Base-by-base conservation (phyloP, 164 flowering plant species). In the Berberis thunbergii region DNA sequence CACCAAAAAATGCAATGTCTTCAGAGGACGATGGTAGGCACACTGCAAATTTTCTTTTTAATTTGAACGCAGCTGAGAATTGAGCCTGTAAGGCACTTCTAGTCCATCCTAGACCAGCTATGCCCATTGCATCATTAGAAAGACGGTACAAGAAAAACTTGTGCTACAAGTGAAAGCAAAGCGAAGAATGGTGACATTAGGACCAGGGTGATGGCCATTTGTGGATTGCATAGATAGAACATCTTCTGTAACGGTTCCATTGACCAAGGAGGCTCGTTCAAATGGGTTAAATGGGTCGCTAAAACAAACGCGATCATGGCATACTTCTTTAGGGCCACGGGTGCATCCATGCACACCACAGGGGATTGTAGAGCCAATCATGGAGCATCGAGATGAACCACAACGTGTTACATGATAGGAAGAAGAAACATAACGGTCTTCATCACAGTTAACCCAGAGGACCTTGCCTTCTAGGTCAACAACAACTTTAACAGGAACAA, bases 251-350 rank as follows among this genome's bases (percentile, higher is more conserved):
- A 78, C 42, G 0, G 26, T 26, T 39, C 74, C 76, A 6, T 74
- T 78, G 26, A 43, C 9, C 0, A 74, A 64, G 64, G 67, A 70
- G 3, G 65, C 62, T 7, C 64, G 42, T 11, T 50, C 69, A 9
- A 78, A 50, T 2, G 77, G 50, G 64, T 78, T 78, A 4, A 43
- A 66, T 0, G 70, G 69, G 3, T 40, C n/a, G 52, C 64, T 44
- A 12, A 64, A 68, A 49, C 80, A 79, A 0, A 78, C 72, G 60
- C 70, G 66, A 66, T 68, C 70, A 52, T 63, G 67, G 76, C 78
- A 75, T 4, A 72, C 74, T 0, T 78, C 75, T 10, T 64, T 60
- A 0, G 69, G 72, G 10, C 66, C 49, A 4, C 57, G 45, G 62
- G 10, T 26, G 26, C 26, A 26, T 26, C 26, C 53, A 60, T 74